These are phyloP conservation scores for Akanthomyces uredinophilus DNA, from an alignment of 2,329 filamentous ascomycete species.

Conservation along the genomic window DNA sequence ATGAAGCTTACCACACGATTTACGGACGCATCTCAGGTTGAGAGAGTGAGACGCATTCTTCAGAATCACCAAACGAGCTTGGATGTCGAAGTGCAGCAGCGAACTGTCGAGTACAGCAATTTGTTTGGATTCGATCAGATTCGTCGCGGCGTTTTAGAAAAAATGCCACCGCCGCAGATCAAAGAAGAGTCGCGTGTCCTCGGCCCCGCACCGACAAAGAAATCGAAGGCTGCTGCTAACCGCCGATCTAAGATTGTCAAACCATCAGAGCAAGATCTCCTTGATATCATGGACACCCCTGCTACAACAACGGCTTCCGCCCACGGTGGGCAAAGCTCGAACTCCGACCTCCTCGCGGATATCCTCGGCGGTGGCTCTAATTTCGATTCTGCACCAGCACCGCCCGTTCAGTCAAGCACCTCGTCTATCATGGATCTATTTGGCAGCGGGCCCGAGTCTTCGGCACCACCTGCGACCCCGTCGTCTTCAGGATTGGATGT, in stretches of 20 bases:
- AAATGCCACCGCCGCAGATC: conserved; percentile 96
- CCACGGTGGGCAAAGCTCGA: conserved; percentile 56
- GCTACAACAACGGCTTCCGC: conserved; percentile 44
- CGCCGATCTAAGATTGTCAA: conserved; percentile 74
- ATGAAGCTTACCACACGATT: conserved; percentile 93
- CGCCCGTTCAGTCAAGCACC: conserved; percentile 50
- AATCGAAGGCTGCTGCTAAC: conserved; percentile 64
- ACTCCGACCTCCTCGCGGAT: conserved; percentile 82
- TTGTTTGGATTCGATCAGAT: conserved; percentile 89
- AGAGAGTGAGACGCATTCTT: conserved; percentile 75
- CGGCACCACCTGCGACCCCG: conserved; percentile 31
- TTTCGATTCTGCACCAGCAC: conserved; percentile 32
- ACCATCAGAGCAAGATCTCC: conserved; percentile 82
- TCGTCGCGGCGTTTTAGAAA: conserved; percentile 84
- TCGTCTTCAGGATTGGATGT: conserved; percentile 41
- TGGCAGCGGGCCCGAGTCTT: conserved; percentile 39
- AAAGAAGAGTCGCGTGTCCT: conserved; percentile 90
- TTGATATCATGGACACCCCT: conserved; percentile 86
- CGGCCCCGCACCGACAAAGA: conserved; percentile 65
- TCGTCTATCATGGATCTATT: conserved; percentile 91
- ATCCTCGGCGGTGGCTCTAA: conserved; percentile 74
- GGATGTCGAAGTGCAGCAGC: conserved; percentile 92
- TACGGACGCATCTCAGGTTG: conserved; percentile 76
- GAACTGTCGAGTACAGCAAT: conserved; percentile 91
- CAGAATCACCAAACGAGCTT: conserved; percentile 76